A percentile compares a stretch with the other conserved stretches of the same genome.
Evolutionary conservation across 176 grass and related monocot species (phyloP).

Genomic region (Otatea glauca): DNA sequence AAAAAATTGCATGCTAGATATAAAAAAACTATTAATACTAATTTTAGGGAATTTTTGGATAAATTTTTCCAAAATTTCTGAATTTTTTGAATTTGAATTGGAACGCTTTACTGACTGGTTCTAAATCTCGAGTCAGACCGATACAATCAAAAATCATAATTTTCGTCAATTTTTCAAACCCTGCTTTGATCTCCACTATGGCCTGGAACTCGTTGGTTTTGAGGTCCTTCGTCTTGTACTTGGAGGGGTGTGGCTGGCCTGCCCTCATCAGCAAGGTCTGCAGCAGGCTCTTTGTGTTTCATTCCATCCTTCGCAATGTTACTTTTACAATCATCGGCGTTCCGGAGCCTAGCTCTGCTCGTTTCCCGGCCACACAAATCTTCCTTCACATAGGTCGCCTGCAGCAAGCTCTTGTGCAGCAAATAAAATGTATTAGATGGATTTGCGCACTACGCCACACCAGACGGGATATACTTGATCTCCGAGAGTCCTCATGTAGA

Average conservation of each 20-base stretch:
- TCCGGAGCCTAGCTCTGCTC: constrained; percentile 43
- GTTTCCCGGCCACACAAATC: constrained; percentile 85
- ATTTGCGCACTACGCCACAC: too few species aligned
- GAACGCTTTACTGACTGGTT: too few species aligned
- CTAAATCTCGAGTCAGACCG: too few species aligned
- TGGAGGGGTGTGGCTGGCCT: constrained; percentile 78
- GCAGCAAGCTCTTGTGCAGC: constrained; percentile 88
- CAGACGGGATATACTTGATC: too few species aligned
- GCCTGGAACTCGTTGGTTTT: constrained; percentile 96
- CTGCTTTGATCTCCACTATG: constrained; percentile 76
- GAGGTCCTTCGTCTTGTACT: constrained; percentile 92
- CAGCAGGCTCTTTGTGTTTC: constrained; percentile 87
- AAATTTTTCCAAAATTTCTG: too few species aligned
- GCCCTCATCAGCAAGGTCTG: constrained; percentile 95
- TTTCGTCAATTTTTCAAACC: too few species aligned
- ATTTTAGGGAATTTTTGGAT: too few species aligned
- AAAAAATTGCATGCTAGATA: too few species aligned
- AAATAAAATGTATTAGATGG: constrained; percentile 87
- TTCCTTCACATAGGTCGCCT: constrained; percentile 89
- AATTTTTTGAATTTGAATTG: too few species aligned
- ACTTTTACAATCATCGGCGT: constrained; percentile 51
- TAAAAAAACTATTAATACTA: too few species aligned
- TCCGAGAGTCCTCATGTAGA: too few species aligned
- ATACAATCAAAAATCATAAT: too few species aligned
- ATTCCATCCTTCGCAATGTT: constrained; percentile 65